Evolutionary conservation across 2,329 filamentous ascomycete genomes (phyloP).

Genomic region (Exophiala mesophila): DNA sequence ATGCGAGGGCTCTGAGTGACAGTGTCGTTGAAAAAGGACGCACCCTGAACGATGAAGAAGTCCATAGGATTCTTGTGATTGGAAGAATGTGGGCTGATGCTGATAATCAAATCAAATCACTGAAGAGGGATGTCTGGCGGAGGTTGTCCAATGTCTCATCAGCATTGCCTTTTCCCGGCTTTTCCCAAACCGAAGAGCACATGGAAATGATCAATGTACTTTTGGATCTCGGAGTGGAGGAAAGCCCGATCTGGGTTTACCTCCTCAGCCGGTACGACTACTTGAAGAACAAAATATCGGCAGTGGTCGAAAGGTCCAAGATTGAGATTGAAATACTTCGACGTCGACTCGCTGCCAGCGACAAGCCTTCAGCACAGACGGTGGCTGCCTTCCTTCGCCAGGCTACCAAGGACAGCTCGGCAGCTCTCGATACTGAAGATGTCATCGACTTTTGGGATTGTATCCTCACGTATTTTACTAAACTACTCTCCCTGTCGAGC

Average conservation of each 20-base stretch:
- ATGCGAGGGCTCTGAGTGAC: conserved; percentile 66
- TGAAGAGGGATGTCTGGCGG: conserved; percentile 88
- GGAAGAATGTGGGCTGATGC: conserved; percentile 95
- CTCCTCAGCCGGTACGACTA: conserved; percentile 83
- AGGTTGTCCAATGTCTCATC: conserved; percentile 65
- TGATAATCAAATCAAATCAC: conserved; percentile 74
- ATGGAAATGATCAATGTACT: conserved; percentile 86
- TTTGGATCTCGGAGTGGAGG: conserved; percentile 88
- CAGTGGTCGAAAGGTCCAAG: conserved; percentile 76
- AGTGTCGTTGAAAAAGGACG: conserved; percentile 46
- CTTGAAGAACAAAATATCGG: conserved; percentile 77
- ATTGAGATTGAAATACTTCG: conserved; percentile 90
- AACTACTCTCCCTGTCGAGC: conserved; percentile 66
- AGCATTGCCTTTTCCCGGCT: conserved; percentile 48
- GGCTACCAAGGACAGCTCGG: conserved; percentile 62
- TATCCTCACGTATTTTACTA: conserved; percentile 67
- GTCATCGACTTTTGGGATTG: conserved; percentile 92
- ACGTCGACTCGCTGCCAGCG: conserved; percentile 68
- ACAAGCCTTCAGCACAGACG: conserved; percentile 64
- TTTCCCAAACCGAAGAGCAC: conserved; percentile 66
- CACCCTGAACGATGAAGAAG: conserved; percentile 68
- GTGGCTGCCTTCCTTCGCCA: conserved; percentile 73
- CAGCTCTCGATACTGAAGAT: conserved; percentile 70
- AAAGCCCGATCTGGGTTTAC: conserved; percentile 97
- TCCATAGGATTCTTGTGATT: conserved; percentile 81